Evolutionary conservation across 176 grass and related monocot genomes (phyloP), one percentile per base, ranked within the genome.

Genomic region (Phoenix dactylifera): DNA sequence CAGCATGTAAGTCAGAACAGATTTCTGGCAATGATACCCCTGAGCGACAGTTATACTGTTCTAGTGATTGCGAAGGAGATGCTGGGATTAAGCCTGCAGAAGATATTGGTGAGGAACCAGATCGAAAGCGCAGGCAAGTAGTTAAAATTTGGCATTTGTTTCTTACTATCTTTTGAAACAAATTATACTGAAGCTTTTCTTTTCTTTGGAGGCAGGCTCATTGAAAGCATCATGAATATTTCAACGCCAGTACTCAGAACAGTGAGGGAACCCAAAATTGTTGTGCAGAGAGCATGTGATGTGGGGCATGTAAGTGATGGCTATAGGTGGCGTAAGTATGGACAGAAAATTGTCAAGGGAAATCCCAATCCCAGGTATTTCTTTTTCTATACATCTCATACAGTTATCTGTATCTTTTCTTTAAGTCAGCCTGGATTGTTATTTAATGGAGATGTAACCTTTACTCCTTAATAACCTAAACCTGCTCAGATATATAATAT

Each of bases 11-110:
- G 59, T 59, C 68, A 60, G 71, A 74, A 24, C 72, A 77, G 60
- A 71, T 24, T 65, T 19, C 52, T 66, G 56, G 49, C 35, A 62
- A 68, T 28, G 88, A 86, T 77, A 72, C 69, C 28, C 79, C 78
- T 64, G 94, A 89, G 61, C 94, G 83, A 55, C 84, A 88, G 35
- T 72, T 98, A 18, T 92, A 89, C 55, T 89, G 88, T n/a, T 98
- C 94, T 58, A 98, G 94, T 79, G 88, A 98, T 69, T 98, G 94
- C n/a, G 88, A 98, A 80, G 79, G 19, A 26, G 49, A 29, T 51
- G 48, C 57, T 52, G 55, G 55, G 56, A 60, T 18, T 22, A 51
- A 49, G 49, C 51, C 44, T 24, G 57, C 19, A 55, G 57, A 71
- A 71, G 68, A 71, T 48, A 12, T 29, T 18, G 6, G 6, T 17